Percentiles rank a stretch among this genome's conserved stretches.
Conservation (phyloP, 345 rosid species). For the Kernera saxatilis region DNA sequence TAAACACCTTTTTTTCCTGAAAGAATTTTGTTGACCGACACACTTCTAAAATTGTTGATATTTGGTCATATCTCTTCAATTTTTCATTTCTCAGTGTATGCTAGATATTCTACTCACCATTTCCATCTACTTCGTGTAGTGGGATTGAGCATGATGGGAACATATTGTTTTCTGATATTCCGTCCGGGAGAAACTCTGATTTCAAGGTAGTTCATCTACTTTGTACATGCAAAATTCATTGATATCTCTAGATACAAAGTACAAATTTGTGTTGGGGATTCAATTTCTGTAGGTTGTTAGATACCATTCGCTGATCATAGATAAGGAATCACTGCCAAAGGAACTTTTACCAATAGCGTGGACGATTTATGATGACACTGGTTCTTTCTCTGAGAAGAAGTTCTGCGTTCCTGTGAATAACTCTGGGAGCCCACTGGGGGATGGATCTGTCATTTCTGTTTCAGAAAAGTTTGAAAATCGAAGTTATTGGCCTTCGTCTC, state of each 20-base stretch:
- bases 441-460: constrained; percentile 24
- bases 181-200: constrained; percentile 74
- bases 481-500: constrained; percentile 28
- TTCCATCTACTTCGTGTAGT: constrained; percentile 38
- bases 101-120: constrained; percentile 6
- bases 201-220: constrained; percentile 58
- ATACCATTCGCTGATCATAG: constrained; percentile 85
- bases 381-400: constrained; percentile 46
- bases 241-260: constrained; percentile 7
- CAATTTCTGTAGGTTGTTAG: constrained; percentile 67
- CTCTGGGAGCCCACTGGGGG: constrained; percentile 17
- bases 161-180: constrained; percentile 63
- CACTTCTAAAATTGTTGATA: background rate
- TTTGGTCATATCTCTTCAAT: background rate
- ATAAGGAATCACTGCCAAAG: constrained; percentile 70
- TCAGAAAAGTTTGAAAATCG: constrained; percentile 29
- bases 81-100: background rate
- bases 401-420: constrained; percentile 29
- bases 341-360: constrained; percentile 88
- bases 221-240: background rate
- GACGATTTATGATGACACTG: constrained; percentile 50
- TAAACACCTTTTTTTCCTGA: background rate
- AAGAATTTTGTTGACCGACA: background rate
- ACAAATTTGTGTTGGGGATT: constrained; percentile 3
- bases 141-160: constrained; percentile 81